Base-by-base conservation (phyloP, 176 grass and related monocot genomes). In the Triticum turgidum region DNA sequence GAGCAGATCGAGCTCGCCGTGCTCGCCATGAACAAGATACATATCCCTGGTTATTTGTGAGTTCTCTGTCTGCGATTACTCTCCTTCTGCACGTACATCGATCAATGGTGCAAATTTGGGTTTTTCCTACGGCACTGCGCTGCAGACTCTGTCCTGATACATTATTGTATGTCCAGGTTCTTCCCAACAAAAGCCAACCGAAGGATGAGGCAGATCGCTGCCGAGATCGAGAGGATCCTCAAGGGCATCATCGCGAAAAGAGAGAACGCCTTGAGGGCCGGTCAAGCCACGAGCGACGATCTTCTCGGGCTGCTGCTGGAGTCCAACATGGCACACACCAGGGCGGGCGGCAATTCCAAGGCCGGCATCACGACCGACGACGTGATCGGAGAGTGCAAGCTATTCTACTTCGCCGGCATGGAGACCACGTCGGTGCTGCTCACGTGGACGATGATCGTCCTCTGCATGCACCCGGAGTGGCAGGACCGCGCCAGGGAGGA, bases 361-460 rank as follows among this genome's bases (percentile, higher is more conserved):
- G 51, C 83, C 47, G 86, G 91, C 12, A 88, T 96, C 78, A 86
- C 89, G 0, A 91, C 82, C 5, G 89, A 94, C 34, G 94, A 98
- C 12, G 87, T 98, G 65, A 90, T 98, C 18, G 95, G 88, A 21
- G 95, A 98, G 82, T 98, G 95, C 87, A 98, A 95, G 81, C 77
- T 98, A 0, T 98, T 95, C 84, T 98, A 98, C 89, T 92, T 98
- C 78, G 93, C 93, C 7, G 95, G 95, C 13, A 90, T 93, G 83
- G 93, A 95, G 83, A 98, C 95, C 32, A 95, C 95, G 1, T 93
- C 95, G 9, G 87, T 93, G 82, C 67, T 95, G 62, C 87, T 98
- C 21, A 98, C 93, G 1, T 98, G 92, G 92, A 93, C 95, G 1
- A 91, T 98, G 87, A 12, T 95, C 51, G 79, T 90, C 24, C 66